phyloP scores from a whole-genome alignment of 139 green algal species.

The Chlorella sp. region DNA sequence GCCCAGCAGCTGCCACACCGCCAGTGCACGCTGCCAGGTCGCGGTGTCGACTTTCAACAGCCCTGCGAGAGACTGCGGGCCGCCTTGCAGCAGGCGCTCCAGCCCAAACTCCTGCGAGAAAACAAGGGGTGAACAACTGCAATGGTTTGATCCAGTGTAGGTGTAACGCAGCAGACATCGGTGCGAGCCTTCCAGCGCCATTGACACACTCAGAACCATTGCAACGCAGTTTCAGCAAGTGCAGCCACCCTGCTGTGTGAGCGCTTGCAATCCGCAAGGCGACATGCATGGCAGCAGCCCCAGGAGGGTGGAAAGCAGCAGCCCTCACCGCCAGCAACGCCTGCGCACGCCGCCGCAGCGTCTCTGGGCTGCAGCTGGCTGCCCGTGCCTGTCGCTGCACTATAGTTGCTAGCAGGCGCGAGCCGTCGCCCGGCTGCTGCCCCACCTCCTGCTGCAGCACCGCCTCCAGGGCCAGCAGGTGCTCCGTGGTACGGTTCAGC shows the following conservation, averaged over 20 bases:
- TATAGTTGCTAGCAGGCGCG: background rate
- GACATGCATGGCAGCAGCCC: too few relatives aligned
- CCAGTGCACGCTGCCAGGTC: background rate
- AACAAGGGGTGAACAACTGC: too few relatives aligned
- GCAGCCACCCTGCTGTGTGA: background rate
- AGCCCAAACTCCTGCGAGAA: slow-evolving; percentile 11
- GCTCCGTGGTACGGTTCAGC: background rate
- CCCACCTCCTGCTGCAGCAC: slow-evolving; percentile 4
- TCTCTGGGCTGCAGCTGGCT: background rate
- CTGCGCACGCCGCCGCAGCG: background rate
- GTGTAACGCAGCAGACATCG: too few relatives aligned
- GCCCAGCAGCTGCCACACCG: background rate
- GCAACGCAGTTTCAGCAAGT: too few relatives aligned
- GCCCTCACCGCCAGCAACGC: background rate
- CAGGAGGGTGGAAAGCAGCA: too few relatives aligned
- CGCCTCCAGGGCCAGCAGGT: background rate
- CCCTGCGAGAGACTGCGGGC: too few relatives aligned
- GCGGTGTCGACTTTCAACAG: background rate
- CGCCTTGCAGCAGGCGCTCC: background rate
- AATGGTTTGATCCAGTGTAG: too few relatives aligned
- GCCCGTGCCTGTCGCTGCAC: background rate
- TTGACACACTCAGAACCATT: too few relatives aligned
- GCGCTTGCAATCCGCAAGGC: too few relatives aligned
- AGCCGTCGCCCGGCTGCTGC: background rate
- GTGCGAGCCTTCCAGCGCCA: too few relatives aligned